Evolutionary conservation across 768 basidiomycete genomes (phyloP), one percentile per base, ranked within the genome.

Genomic region (Lactarius evosmus): DNA sequence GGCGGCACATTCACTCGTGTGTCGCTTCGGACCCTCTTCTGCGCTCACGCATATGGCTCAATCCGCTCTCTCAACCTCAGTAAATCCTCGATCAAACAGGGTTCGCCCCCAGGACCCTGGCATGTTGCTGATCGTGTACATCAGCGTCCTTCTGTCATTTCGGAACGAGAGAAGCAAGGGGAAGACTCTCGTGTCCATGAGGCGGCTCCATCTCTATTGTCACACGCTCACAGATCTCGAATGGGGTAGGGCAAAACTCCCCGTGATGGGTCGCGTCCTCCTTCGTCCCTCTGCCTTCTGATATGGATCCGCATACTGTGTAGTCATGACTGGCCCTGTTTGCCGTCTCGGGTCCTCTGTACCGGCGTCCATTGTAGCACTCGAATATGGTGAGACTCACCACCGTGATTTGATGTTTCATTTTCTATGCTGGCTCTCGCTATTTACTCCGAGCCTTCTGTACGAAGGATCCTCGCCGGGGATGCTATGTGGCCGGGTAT

Each of bases 151-250:
- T 57, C 46, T 49, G 14, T 50, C 40, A 63, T 53, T 46, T 53
- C 29, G 56, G 62, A 53, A 53, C 8, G 54, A 56, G 17, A 29
- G 50, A 58, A 52, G 46, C n/a, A 36, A 25, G 53, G 38, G n/a
- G 25, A 5, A 3, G 3, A 55, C 55, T 52, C 33, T 51, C 50
- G n/a, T 14, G n/a, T 25, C 33, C 33, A n/a, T 32, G 38, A 22
- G 51, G 51, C 58, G 58, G 58, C 33, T 49, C 63, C 57, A 63
- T 27, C 58, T 58, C 58, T 7, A 11, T 25, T 51, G 41, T 17
- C 63, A 49, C 58, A 63, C 46, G 63, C 58, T 7, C 62, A 30
- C 27, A 25, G 46, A 36, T n/a, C 58, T 46, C 16, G 57, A 63
- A 63, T 25, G 58, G 52, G 58, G 8, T 46, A 59, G 32, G 6